phyloP scores from a whole-genome alignment of 1,284 basidiomycete species.

The Leccinum pallidistipes region DNA sequence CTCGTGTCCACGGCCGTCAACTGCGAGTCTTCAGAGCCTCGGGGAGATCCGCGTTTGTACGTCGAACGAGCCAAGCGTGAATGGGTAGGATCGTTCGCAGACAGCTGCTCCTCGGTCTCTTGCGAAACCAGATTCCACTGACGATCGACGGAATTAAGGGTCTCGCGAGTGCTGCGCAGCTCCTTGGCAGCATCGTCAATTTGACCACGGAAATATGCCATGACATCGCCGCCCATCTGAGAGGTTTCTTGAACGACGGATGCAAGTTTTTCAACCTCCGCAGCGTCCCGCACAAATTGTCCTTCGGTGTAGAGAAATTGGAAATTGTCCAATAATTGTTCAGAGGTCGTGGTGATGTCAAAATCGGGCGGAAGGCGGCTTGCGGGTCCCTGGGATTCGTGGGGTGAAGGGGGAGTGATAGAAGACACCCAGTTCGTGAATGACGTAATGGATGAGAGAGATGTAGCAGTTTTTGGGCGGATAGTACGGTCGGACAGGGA shows the following conservation, averaged over 20 bases:
- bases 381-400: conserved; percentile 20
- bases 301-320: conserved; percentile 45
- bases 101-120: conserved; percentile 44
- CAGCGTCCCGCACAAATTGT: conserved; percentile 36
- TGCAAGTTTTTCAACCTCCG: conserved; percentile 45
- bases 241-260: conserved; percentile 47
- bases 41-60: conserved; percentile 29
- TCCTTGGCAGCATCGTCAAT: conserved; percentile 51
- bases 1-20: conserved; percentile 42
- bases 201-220: conserved; percentile 50
- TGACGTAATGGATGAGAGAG: conserved; percentile 45
- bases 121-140: conserved; percentile 43
- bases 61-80: conserved; percentile 36
- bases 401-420: conserved; percentile 18
- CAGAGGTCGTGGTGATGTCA: conserved; percentile 45
- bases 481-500: conserved; percentile 58
- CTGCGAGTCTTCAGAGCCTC: conserved; percentile 60
- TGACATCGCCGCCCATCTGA: conserved; percentile 44
- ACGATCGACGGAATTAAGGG: conserved; percentile 39
- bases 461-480: conserved; percentile 43
- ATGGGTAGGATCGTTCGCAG: conserved; percentile 8
- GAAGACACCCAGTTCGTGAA: conserved; percentile 36
- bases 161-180: conserved; percentile 45
- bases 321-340: conserved; percentile 54
- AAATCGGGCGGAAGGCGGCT: conserved; percentile 36